phyloP scores from a whole-genome alignment of 306 rosid genomes.

The Pyrus betulifolia region DNA sequence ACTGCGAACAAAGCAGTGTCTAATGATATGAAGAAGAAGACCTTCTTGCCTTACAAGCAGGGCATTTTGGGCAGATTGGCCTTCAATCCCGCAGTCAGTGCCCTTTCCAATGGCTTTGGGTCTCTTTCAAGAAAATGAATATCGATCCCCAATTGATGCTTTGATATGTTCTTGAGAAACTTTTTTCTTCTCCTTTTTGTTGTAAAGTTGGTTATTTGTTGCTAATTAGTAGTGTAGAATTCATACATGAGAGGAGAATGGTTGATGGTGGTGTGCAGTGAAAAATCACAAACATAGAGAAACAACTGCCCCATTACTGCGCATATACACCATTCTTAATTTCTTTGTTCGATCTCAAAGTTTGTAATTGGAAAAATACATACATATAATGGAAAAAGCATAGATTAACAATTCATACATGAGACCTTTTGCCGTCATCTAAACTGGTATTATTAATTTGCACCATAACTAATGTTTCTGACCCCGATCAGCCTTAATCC shows the following conservation, averaged over 20 bases:
- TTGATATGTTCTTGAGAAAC: neutral
- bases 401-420: neutral
- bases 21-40: conserved; percentile 72
- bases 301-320: neutral
- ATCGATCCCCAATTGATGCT: neutral
- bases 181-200: neutral
- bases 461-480: neutral
- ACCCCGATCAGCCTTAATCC: neutral
- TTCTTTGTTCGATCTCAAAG: neutral
- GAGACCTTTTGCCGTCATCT: neutral
- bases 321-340: neutral
- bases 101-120: conserved; percentile 48
- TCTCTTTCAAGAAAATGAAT: conserved; percentile 23
- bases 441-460: neutral
- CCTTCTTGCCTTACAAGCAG: conserved; percentile 83
- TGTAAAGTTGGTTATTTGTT: conserved; percentile 7
- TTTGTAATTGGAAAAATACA: neutral
- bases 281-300: neutral
- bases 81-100: conserved; percentile 36
- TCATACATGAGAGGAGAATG: neutral
- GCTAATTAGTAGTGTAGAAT: neutral
- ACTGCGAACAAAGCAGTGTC: conserved; percentile 59
- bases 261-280: neutral
- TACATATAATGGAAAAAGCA: neutral
- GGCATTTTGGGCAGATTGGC: conserved; percentile 72